Evolutionary conservation across 208 protist species (phyloP), one percentile per base, ranked within the genome.

Genomic region (Trypanosoma melophagium): DNA sequence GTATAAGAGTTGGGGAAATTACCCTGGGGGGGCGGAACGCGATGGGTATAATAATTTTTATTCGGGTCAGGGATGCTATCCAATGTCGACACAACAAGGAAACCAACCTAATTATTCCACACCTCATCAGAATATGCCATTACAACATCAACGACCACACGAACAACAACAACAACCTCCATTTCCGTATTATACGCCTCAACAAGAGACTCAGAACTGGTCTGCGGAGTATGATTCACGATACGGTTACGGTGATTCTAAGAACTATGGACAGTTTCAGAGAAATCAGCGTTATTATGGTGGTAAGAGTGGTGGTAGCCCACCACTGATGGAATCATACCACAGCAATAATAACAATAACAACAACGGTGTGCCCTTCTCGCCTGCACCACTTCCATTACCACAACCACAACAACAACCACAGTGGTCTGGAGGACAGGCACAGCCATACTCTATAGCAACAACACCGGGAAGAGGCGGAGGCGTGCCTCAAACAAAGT

Each of bases 201-300:
- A 60, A 24, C 28, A 61, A 17, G 55, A 55, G 9, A 14, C 22
- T 60, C 65, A 70, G 17, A 40, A 24, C 28, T 70, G 65, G 65
- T 9, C n/a, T 14, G 19, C 17, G 10, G 55, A 41, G 16, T n/a
- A 19, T 62, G 52, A 21, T 19, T 2, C 55, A 28, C 9, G 25
- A 8, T 31, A 56, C 62, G 35, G 17, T 4, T 53, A 70, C 55
- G 42, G 31, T 50, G 40, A 61, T 44, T 40, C 65, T 44, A 60
- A 60, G 25, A 47, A 47, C 21, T 60, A 45, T 60, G 55, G 14
- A 28, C 0, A 17, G 5, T 4, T 8, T n/a, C 55, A 31, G 10
- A 24, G 9, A 1, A 50, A 47, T 22, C 8, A 51, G 49, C 17
- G 16, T 19, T 40, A 40, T 41, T 14, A 19, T 38, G 13, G 16